Conservation (phyloP, 768 basidiomycete species). For the Cubamyces sp. region DNA sequence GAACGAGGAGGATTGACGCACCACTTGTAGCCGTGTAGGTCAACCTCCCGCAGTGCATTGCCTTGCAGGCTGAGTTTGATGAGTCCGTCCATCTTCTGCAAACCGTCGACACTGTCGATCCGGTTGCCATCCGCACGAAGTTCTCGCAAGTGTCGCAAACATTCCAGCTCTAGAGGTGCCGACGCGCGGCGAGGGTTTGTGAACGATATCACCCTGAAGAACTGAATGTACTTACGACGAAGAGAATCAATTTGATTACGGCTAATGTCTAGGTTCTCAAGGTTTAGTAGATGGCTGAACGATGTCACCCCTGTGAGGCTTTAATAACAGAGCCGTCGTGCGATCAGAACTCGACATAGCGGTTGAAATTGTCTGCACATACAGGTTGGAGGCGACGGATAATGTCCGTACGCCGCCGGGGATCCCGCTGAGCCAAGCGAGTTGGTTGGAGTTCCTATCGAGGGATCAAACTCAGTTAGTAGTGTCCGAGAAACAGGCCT, state of each 20-base stretch:
- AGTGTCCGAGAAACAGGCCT: not conserved
- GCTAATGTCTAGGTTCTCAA: constrained; percentile 91
- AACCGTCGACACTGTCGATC: constrained; percentile 72
- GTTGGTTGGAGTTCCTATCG: constrained; percentile 68
- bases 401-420: constrained; percentile 74
- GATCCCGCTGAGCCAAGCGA: constrained; percentile 82
- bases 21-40: constrained; percentile 71
- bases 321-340: constrained; percentile 3
- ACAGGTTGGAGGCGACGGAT: constrained; percentile 79
- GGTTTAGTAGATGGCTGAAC: constrained; percentile 81
- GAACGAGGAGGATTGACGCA: constrained; percentile 40
- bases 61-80: constrained; percentile 81
- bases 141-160: constrained; percentile 84
- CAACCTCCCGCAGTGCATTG: constrained; percentile 67
- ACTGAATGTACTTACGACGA: constrained; percentile 60
- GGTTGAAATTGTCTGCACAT: constrained; percentile 33
- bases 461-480: not conserved
- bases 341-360: not conserved
- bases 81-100: constrained; percentile 80
- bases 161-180: constrained; percentile 67
- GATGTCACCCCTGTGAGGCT: constrained; percentile 88
- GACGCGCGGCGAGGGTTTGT: too few species aligned
- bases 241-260: constrained; percentile 88
- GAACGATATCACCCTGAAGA: too few species aligned
- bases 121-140: constrained; percentile 88